Base-by-base conservation (phyloP, 176 grass and related monocot genomes). In the Carex myosuroides region DNA sequence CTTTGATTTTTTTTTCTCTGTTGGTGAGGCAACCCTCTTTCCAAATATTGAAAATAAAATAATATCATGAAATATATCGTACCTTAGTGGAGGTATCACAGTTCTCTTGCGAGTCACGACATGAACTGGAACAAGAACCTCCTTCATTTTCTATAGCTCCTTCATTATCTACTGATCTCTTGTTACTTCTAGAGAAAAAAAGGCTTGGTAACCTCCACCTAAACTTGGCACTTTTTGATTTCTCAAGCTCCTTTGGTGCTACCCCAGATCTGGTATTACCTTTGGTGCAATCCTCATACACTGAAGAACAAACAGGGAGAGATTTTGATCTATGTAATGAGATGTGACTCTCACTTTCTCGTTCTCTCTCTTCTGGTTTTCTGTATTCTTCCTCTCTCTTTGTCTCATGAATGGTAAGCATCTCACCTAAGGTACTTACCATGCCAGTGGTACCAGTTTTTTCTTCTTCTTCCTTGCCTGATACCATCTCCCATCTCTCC, bases 401-500 rank as follows among this genome's bases (percentile, higher is more conserved):
- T 30, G 67, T 82, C 83, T 88, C 87, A 2, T 88, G 88, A 79
- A 95, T 94, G 21, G 96, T 89, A 56, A 99, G 91, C 88, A 99
- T 93, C 78, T 99, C 93, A 48, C 93, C 93, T 41, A 99, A 91
- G 33, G 93, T 99, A 79, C 91, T 94, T 8, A 48, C 72, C 62
- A 64, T 91, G 83, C 83, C 91, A 44, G 70, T 53, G 80, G 77
- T 85, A 81, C 85, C 80, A n/a, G 18, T 21, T 8, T 57, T 92
- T 89, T 92, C 82, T 80, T 94, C 88, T 81, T 94, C 88, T 79
- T 92, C 87, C 2, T 75, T 88, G 26, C 86, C 91, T 60, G 92
- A 86, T 48, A 95, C 89, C 80, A 90, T 85, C 60, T 93, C 88
- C 93, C 84, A 99, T 78, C 96, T 95, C 65, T 95, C 96, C 56